These are phyloP conservation scores for Xylaria sp. DNA, from an alignment of 2,329 filamentous ascomycete species.

Conservation along the genomic window DNA sequence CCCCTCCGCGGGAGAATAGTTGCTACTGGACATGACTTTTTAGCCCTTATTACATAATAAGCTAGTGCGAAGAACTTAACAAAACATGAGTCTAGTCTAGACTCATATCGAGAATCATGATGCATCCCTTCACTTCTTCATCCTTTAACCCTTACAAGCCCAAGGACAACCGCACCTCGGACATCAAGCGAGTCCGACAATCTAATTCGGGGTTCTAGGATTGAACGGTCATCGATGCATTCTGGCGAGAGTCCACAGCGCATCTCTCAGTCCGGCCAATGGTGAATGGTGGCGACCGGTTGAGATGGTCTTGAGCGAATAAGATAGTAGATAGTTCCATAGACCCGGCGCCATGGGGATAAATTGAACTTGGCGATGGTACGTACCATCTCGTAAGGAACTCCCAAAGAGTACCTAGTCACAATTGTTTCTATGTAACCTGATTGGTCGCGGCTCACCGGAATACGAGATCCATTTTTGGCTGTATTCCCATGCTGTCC, in stretches of 20 bases:
- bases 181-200: slow-evolving; percentile 26
- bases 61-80: neutral
- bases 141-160: neutral
- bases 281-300: neutral
- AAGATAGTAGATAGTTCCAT: neutral
- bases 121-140: neutral
- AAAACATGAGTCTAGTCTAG: neutral
- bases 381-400: neutral
- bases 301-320: neutral
- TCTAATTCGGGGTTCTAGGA: neutral
- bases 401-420: neutral
- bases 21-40: neutral
- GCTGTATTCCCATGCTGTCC: slow-evolving; percentile 21
- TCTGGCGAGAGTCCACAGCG: neutral
- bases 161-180: slow-evolving; percentile 6
- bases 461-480: slow-evolving; percentile 10
- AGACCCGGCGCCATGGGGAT: slow-evolving; percentile 6
- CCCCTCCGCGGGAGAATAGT: neutral
- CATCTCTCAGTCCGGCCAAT: neutral
- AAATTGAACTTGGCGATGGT: slow-evolving; percentile 12
- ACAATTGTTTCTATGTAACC: neutral
- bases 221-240: neutral
- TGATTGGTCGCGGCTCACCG: slow-evolving; percentile 20
- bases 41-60: neutral
- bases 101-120: too few relatives aligned